Conservation (phyloP, 2,329 filamentous ascomycete species). For the Tolypocladium nubicola region DNA sequence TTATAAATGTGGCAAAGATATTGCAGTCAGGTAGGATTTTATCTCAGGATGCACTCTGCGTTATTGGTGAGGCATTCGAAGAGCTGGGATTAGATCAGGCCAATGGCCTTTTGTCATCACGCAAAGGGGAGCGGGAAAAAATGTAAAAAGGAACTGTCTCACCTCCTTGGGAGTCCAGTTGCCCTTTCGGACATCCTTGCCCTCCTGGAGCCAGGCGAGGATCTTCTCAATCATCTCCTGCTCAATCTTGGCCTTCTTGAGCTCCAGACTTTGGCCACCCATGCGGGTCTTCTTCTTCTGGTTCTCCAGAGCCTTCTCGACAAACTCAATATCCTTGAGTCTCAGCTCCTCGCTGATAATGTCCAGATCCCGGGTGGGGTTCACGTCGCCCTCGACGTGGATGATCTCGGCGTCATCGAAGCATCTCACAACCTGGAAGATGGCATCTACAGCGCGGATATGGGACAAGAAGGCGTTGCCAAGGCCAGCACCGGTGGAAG, state of each 20-base stretch:
- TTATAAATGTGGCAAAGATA: neutral
- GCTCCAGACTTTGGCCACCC: conserved; percentile 90
- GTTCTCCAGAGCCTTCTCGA: conserved; percentile 87
- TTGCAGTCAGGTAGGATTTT: conserved; percentile 58
- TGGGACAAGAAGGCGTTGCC: conserved; percentile 98
- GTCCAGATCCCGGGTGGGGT: conserved; percentile 84
- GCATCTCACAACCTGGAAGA: conserved; percentile 93
- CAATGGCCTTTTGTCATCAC: conserved; percentile 98
- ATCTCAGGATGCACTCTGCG: conserved; percentile 82
- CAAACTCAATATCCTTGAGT: conserved; percentile 97
- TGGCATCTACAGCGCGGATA: conserved; percentile 95
- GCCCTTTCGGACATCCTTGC: conserved; percentile 89
- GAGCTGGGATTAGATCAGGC: conserved; percentile 99
- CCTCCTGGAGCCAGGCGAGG: conserved; percentile 68
- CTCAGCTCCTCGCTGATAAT: conserved; percentile 96
- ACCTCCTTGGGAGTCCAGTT: conserved; percentile 93
- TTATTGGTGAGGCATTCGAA: conserved; percentile 79
- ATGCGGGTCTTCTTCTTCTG: conserved; percentile 89
- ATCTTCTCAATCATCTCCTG: conserved; percentile 90
- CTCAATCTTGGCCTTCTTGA: conserved; percentile 95
- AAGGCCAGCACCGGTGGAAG: conserved; percentile 93
- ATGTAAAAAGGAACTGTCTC: conserved; percentile 29
- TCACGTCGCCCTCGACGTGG: conserved; percentile 97
- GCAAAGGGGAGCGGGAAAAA: conserved; percentile 22
- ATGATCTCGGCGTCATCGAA: conserved; percentile 99